Evolutionary conservation across 1,284 basidiomycete species (phyloP), one percentile per base, ranked within the genome.

Genomic region (Chiua sp.): DNA sequence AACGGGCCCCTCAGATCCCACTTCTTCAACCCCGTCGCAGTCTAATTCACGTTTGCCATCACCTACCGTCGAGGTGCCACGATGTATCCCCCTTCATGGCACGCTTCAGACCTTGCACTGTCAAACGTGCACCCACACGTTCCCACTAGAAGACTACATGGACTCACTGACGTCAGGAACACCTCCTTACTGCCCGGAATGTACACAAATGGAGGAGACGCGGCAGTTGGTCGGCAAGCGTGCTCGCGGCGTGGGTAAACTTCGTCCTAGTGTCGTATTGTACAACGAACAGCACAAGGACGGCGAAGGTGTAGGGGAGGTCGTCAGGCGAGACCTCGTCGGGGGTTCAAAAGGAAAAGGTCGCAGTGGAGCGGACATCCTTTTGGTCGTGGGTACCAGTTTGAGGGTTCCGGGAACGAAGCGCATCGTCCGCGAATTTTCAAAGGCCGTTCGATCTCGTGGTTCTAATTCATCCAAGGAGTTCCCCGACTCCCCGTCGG

Each of bases 391-490:
- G 18, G 96, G 96, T 39, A 98, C 96, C 51, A 94, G 90, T 70
- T 78, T 98, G 57, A 86, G 90, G 65, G 93, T 98, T 12, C 94
- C 94, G 3, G 96, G 96, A 13, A 96, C 96, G 53, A 98, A 97
- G 76, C 82, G 93, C 63, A 93, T 98, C 72, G 93, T 97, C 33
- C 87, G 93, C 62, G 94, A 98, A 75, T 93, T 98, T 75, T 84
- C 93, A 33, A 95, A 93, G 75, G 90, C 92, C 13, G 86, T 93
- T 33, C 84, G 82, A 61, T 79, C 82, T 13, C 80, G 86, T 42
- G 77, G 77, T 5, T 56, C 63, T 6, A 39, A 48, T 51, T 47
- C 74, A 30, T 68, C 75, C 15, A 68, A 68, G 60, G 73, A 71
- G 30, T 56, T 63, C 10, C 46, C 67, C 37, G 62, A 65, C 22